Base-by-base conservation (phyloP, 2,329 filamentous ascomycete genomes). In the Chaetoscypha palmicola region DNA sequence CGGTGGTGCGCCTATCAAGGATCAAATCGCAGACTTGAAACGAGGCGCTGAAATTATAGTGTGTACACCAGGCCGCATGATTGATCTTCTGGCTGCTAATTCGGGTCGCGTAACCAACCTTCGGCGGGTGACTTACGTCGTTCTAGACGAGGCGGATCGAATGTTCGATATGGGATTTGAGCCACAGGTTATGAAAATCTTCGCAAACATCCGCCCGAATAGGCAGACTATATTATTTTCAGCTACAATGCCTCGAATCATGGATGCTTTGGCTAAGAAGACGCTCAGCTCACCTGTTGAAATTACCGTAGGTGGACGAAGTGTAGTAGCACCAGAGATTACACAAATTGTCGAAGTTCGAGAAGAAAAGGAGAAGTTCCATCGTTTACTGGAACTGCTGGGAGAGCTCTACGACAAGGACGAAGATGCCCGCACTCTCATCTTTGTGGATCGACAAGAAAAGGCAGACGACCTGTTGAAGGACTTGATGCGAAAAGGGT, bases 111-210 rank as follows among this genome's bases (percentile, higher is more conserved):
- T 97, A 8, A 94, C 91, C 10, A 97, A 94, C 59, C 72, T 98
- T 45, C 81, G 77, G 54, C 78, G 92, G 51, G 87, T 95, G 10
- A 92, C 88, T 0, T 98, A 97, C 62, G 81, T 96, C 19, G 92
- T 98, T 9, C 77, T 98, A 30, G 92, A 98, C 62, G 92, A 98
- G 67, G 92, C 92, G 37, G 92, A 98, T 66, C 84, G 92, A 50
- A 97, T 98, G 92, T 96, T 97, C 62, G 92, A 98, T 64, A 97
- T 98, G 92, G 92, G 92, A 11, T 98, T 98, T 60, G 91, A 95
- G 66, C 91, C 92, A 2, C 92, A 98, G 64, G 90, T 98, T 42
- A 92, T 92, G 79, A 96, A 94, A 65, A 92, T 98, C 46, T 81
- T 97, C 61, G 80, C 81, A 53, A 95, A 92, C 58, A 85, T 95